Evolutionary conservation across 2,329 filamentous ascomycete species (phyloP), one percentile per base, ranked within the genome.

Genomic region (Rhinocladiella similis): DNA sequence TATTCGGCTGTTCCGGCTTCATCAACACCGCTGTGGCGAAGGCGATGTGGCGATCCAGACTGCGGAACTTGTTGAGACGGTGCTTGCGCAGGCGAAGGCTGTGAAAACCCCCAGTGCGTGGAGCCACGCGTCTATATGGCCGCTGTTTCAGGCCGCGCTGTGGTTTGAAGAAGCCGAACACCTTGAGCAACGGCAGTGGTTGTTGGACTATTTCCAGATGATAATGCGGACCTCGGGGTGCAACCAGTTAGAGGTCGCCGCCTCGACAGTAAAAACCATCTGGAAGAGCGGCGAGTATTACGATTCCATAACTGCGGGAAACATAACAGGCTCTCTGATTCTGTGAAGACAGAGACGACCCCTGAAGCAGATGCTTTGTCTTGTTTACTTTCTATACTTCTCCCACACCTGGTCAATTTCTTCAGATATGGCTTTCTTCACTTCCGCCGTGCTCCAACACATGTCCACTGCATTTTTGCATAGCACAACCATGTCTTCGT

Each of bases 211-310:
- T 22, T 19, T 51, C 12, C 38, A 51, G 13, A 51, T 19, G 12
- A 33, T 51, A 39, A 27, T 27, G 49, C 49, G 49, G 1, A 29
- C 49, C 3, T 51, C 49, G 19, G 49, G 49, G 18, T 51, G 49
- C 19, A 18, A 39, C 9, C 49, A 51, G 20, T 19, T 51, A n/a
- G 36, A 42, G 6, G 49, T 51, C 49, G 49, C 49, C 1, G 49
- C 49, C 14, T 13, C 16, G 16, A 51, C 49, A 39, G n/a, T 51
- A 25, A 19, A 51, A 2, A 45, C 10, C 4, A 22, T 33, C 13
- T 51, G 49, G 49, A 43, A 22, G 49, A 51, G 49, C 14, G 49
- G 49, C 49, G 49, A 51, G 49, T 51, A 51, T 42, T 19, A 51
- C 20, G 49, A 51, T 36, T 51, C 49, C 49, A 43, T 51, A 25